Percentiles rank a stretch among this genome's conserved stretches.
Conservation (phyloP, 768 basidiomycete species). For the Mycena rosella region DNA sequence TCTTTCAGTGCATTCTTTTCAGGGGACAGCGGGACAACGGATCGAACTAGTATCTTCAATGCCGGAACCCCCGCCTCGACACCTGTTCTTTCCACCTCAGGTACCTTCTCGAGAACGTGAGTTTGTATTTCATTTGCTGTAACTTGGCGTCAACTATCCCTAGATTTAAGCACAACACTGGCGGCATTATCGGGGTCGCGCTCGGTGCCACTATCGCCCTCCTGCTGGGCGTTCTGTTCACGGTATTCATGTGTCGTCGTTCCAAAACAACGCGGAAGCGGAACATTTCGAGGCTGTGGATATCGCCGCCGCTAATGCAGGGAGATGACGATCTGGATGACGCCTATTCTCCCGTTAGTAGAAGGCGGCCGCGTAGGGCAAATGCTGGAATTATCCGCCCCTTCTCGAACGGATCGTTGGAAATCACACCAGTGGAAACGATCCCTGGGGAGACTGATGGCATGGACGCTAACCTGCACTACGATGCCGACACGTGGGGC, state of each 20-base stretch:
- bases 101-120: conserved; percentile 20
- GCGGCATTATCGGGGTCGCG: conserved; percentile 54
- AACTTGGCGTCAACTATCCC: background rate
- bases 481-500: conserved; percentile 23
- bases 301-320: conserved; percentile 24
- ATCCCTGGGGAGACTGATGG: background rate
- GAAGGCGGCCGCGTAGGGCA: conserved; percentile 1
- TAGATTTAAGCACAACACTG: conserved; percentile 55
- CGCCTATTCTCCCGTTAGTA: conserved; percentile 19
- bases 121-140: background rate
- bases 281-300: background rate
- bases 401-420: conserved; percentile 11
- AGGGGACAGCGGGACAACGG: background rate
- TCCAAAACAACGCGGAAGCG: background rate
- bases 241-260: conserved; percentile 49
- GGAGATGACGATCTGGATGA: conserved; percentile 9
- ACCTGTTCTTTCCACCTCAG: conserved; percentile 1
- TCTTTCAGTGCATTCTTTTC: background rate
- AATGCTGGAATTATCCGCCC: conserved; percentile 1
- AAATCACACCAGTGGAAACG: background rate
- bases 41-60: background rate
- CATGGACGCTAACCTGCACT: conserved; percentile 5
- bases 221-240: conserved; percentile 44
- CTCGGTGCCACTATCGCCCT: conserved; percentile 46
- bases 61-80: background rate